These are phyloP conservation scores for Sanghuangporus baumii DNA, from an alignment of 1,284 basidiomycete genomes.

Conservation along the genomic window DNA sequence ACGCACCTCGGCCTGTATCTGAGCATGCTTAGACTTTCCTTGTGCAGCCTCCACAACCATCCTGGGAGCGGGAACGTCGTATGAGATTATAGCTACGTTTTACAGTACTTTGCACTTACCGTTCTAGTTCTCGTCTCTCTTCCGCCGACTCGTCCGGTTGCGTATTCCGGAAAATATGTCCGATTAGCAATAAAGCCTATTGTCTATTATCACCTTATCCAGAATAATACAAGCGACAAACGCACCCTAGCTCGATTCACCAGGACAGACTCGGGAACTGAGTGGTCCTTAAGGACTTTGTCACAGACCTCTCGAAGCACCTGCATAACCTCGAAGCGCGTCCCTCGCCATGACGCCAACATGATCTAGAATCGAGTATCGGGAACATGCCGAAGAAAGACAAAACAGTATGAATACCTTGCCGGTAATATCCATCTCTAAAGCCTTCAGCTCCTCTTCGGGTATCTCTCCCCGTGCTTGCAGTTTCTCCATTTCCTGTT, in stretches of 20 bases:
- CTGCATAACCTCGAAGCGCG: slow-evolving; percentile 86
- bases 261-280: slow-evolving; percentile 63
- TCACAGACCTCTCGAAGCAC: slow-evolving; percentile 80
- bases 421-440: slow-evolving; percentile 94
- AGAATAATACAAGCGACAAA: slow-evolving; percentile 2
- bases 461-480: slow-evolving; percentile 84
- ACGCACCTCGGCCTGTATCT: slow-evolving; percentile 29
- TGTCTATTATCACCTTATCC: not conserved
- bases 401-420: slow-evolving; percentile 45
- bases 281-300: slow-evolving; percentile 73
- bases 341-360: slow-evolving; percentile 93
- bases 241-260: slow-evolving; percentile 78
- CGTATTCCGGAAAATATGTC: slow-evolving; percentile 81
- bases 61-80: slow-evolving; percentile 23
- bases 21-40: slow-evolving; percentile 55
- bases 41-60: slow-evolving; percentile 68
- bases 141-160: slow-evolving; percentile 85
- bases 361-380: slow-evolving; percentile 54
- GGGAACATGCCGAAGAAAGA: not conserved
- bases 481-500: slow-evolving; percentile 85
- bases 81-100: not conserved
- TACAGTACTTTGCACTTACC: slow-evolving; percentile 38
- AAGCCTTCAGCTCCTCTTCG: slow-evolving; percentile 78
- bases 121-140: slow-evolving; percentile 87
- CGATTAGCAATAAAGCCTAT: slow-evolving; percentile 77